phyloP scores from a whole-genome alignment of 768 basidiomycete species.

The Naganishia kalamii region DNA sequence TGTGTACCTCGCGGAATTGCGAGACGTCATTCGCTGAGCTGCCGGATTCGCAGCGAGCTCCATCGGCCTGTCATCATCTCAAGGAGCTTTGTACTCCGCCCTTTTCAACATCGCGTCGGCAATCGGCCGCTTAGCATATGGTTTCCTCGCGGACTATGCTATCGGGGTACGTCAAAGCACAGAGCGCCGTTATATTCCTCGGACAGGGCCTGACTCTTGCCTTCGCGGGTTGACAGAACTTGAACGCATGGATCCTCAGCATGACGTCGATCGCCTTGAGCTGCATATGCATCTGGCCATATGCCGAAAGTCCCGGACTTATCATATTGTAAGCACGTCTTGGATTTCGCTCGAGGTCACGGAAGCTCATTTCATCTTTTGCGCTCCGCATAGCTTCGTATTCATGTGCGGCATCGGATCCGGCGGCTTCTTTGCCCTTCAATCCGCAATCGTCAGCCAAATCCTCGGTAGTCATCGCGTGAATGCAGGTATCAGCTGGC shows the following conservation, averaged over 20 bases:
- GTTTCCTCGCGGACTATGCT: conserved; percentile 23
- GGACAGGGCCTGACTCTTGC: not conserved
- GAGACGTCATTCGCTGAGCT: not conserved
- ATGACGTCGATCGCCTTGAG: conserved; percentile 21
- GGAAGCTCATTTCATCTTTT: not conserved
- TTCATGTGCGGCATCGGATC: conserved; percentile 26
- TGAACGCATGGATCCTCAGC: conserved; percentile 25
- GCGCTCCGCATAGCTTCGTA: conserved; percentile 17
- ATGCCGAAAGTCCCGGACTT: conserved; percentile 10
- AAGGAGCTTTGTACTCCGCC: conserved; percentile 25
- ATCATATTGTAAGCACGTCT: conserved; percentile 21
- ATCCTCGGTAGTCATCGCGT: conserved; percentile 25
- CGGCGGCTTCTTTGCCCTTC: conserved; percentile 27
- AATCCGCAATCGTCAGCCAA: conserved; percentile 25
- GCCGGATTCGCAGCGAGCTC: conserved; percentile 11
- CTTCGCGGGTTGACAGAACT: not conserved
- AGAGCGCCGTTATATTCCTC: not conserved
- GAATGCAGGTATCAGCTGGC: conserved; percentile 22
- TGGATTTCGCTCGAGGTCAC: not conserved
- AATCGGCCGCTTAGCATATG: conserved; percentile 23
- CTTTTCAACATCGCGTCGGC: conserved; percentile 26
- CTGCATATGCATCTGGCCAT: conserved; percentile 25
- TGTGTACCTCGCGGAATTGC: too few relatives aligned
- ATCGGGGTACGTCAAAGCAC: conserved; percentile 20
- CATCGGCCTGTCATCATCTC: conserved; percentile 23